These are phyloP conservation scores for Talaromyces nanjingensis DNA, from an alignment of 495 filamentous ascomycete genomes.

Conservation along the genomic window DNA sequence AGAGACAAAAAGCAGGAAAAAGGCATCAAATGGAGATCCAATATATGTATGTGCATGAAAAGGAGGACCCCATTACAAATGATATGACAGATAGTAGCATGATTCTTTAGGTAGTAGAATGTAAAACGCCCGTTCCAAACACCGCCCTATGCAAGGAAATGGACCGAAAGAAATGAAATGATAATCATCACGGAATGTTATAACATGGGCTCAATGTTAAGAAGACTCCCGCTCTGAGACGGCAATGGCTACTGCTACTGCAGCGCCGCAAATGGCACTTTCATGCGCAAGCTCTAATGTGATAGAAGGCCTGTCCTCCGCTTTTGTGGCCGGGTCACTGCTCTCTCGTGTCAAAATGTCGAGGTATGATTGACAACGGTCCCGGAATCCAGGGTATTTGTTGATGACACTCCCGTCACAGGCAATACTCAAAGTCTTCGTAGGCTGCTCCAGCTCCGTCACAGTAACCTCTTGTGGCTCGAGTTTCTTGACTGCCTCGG, in stretches of 20 bases:
- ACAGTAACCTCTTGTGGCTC: constrained; percentile 35
- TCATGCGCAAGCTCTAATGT: constrained; percentile 43
- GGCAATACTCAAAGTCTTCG: constrained; percentile 37
- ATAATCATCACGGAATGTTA: neutral
- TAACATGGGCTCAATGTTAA: neutral
- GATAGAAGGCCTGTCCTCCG: constrained; percentile 21
- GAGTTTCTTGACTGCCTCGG: constrained; percentile 22
- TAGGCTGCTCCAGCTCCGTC: constrained; percentile 27
- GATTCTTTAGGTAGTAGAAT: neutral
- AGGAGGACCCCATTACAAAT: neutral
- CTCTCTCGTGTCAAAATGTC: constrained; percentile 34
- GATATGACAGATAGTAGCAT: neutral
- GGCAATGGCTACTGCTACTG: constrained; percentile 48
- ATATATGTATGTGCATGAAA: constrained; percentile 7
- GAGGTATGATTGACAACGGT: constrained; percentile 43
- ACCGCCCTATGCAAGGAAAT: constrained; percentile 9
- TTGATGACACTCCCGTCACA: constrained; percentile 57
- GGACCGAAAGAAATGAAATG: neutral
- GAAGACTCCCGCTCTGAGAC: constrained; percentile 19
- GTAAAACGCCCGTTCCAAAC: neutral
- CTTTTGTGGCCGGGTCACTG: constrained; percentile 9
- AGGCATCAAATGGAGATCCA: neutral
- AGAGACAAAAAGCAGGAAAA: neutral
- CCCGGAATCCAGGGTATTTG: constrained; percentile 50
- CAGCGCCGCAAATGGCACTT: constrained; percentile 50